A percentile compares a stretch with the other conserved stretches of the same genome.
Evolutionary conservation across 495 filamentous ascomycete species (phyloP).

Genomic region (Penicillium ochrochloron): DNA sequence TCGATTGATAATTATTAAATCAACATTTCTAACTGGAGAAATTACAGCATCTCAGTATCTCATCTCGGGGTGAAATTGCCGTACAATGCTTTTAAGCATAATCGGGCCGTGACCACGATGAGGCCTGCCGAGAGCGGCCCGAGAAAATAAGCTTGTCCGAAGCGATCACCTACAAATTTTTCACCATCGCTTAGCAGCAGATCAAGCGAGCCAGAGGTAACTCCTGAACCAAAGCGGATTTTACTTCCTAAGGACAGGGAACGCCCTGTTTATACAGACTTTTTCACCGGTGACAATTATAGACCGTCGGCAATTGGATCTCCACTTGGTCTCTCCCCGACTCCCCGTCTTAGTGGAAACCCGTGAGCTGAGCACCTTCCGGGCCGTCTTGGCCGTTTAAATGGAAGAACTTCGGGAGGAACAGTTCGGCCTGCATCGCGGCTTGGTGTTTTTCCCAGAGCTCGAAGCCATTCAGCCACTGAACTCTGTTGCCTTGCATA

Average conservation of each 20-base stretch:
- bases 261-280: neutral
- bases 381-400: slow-evolving; percentile 6
- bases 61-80: too few relatives aligned
- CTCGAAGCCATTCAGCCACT: neutral
- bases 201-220: neutral
- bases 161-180: neutral
- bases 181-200: neutral
- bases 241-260: neutral
- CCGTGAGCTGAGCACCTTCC: neutral
- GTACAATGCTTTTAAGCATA: neutral
- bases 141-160: slow-evolving; percentile 11
- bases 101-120: slow-evolving; percentile 4
- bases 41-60: neutral
- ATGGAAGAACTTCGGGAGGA: neutral
- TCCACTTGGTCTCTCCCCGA: slow-evolving; percentile 21
- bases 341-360: neutral
- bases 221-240: neutral
- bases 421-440: neutral
- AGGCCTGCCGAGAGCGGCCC: slow-evolving; percentile 16
- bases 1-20: neutral
- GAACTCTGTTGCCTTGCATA: neutral
- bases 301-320: slow-evolving; percentile 15
- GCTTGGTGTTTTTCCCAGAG: slow-evolving; percentile 8
- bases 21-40: neutral
- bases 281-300: slow-evolving; percentile 22